Evolutionary conservation across 805 yeast species (phyloP).

Genomic region (Saccharomycodes ludwigii): DNA sequence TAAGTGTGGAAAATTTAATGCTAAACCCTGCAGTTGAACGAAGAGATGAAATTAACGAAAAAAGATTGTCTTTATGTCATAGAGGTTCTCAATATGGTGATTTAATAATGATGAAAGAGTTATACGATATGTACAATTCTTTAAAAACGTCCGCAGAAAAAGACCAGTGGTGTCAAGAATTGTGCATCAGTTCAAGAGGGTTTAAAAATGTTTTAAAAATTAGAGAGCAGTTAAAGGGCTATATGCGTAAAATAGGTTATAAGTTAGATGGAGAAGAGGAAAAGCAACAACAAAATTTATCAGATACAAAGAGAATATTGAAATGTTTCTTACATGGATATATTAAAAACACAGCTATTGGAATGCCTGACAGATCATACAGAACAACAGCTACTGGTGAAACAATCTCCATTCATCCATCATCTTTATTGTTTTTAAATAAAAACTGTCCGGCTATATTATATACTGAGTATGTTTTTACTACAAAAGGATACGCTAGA

Average conservation of each 20-base stretch:
- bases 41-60: constrained; percentile 75
- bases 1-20: constrained; percentile 82
- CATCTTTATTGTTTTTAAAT: constrained; percentile 71
- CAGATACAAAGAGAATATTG: constrained; percentile 35
- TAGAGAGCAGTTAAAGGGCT: constrained; percentile 59
- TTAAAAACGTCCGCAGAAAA: constrained; percentile 40
- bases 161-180: constrained; percentile 72
- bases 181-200: constrained; percentile 67
- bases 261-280: constrained; percentile 17
- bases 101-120: constrained; percentile 67
- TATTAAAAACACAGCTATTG: constrained; percentile 82
- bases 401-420: constrained; percentile 79
- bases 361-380: constrained; percentile 89
- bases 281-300: constrained; percentile 10
- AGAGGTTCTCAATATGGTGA: constrained; percentile 74
- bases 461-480: constrained; percentile 90
- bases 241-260: constrained; percentile 31
- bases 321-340: constrained; percentile 78
- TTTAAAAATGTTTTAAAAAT: constrained; percentile 67
- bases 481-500: constrained; percentile 87
- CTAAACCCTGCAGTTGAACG: constrained; percentile 67
- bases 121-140: constrained; percentile 43
- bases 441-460: constrained; percentile 71
- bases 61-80: constrained; percentile 55
- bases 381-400: constrained; percentile 79